A percentile compares a stretch with the other conserved stretches of the same genome.
Evolutionary conservation across 768 basidiomycete species (phyloP).

Genomic region (Mycena sanguinolenta): DNA sequence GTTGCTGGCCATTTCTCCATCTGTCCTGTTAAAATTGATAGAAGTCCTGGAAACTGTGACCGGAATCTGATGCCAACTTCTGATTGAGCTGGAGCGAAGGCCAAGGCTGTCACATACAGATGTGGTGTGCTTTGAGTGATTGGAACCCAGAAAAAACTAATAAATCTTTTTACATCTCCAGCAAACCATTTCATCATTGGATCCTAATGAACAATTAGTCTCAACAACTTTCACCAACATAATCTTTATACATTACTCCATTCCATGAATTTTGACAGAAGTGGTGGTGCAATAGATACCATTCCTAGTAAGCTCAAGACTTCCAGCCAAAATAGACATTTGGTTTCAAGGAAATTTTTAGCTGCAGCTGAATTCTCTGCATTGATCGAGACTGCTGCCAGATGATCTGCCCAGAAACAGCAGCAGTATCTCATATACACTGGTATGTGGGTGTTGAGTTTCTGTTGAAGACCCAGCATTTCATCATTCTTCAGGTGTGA

Average conservation of each 20-base stretch:
- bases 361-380: neutral
- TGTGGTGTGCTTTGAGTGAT: slow-evolving; percentile 23
- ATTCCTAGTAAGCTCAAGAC: slow-evolving; percentile 10
- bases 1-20: slow-evolving; percentile 15
- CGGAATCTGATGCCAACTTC: slow-evolving; percentile 7
- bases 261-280: slow-evolving; percentile 1
- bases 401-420: slow-evolving; percentile 15
- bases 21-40: slow-evolving; percentile 2
- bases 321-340: slow-evolving; percentile 24
- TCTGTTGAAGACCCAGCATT: slow-evolving; percentile 2
- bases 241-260: slow-evolving; percentile 16
- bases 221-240: neutral
- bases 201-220: neutral
- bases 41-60: neutral
- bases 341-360: slow-evolving; percentile 11
- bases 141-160: slow-evolving; percentile 5
- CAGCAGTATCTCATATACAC: slow-evolving; percentile 16
- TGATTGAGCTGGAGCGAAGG: slow-evolving; percentile 13
- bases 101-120: slow-evolving; percentile 24
- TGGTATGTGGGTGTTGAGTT: slow-evolving; percentile 4
- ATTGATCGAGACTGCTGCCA: neutral
- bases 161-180: slow-evolving; percentile 13
- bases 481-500: neutral
- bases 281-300: neutral
- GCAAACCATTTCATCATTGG: slow-evolving; percentile 1